phyloP scores from a whole-genome alignment of 306 rosid genomes.

The Medicago lupulina region DNA sequence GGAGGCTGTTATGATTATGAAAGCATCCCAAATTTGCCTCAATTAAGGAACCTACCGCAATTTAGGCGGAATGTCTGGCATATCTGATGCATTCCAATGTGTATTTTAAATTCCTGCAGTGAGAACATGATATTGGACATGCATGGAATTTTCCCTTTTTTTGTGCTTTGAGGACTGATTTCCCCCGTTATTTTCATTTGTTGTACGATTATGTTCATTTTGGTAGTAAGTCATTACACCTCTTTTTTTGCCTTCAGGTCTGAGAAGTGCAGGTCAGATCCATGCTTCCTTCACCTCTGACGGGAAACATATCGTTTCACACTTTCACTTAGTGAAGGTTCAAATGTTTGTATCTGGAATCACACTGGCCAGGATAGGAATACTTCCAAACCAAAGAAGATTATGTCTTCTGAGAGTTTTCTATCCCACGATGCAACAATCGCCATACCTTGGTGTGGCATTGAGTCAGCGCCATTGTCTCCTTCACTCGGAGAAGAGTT shows the following conservation, averaged over 20 bases:
- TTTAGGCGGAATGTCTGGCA: neutral
- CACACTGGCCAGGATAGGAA: constrained; percentile 57
- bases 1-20: no score
- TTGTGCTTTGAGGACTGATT: constrained; percentile 27
- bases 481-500: constrained; percentile 51
- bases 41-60: no score
- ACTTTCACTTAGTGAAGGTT: constrained; percentile 72
- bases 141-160: neutral
- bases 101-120: neutral
- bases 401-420: constrained; percentile 72
- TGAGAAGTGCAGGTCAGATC: constrained; percentile 64
- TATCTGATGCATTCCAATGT: neutral
- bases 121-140: neutral
- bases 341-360: constrained; percentile 77
- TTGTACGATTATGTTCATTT: neutral
- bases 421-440: constrained; percentile 62
- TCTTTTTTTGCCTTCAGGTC: constrained; percentile 51
- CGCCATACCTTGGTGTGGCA: constrained; percentile 88
- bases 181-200: neutral
- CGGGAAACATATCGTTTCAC: constrained; percentile 80
- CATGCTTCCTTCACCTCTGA: constrained; percentile 80
- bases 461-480: constrained; percentile 53
- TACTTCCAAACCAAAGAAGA: constrained; percentile 56
- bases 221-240: constrained; percentile 17
- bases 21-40: no score